Conservation (phyloP, 441 rosid species). For the Geranium incanum region DNA sequence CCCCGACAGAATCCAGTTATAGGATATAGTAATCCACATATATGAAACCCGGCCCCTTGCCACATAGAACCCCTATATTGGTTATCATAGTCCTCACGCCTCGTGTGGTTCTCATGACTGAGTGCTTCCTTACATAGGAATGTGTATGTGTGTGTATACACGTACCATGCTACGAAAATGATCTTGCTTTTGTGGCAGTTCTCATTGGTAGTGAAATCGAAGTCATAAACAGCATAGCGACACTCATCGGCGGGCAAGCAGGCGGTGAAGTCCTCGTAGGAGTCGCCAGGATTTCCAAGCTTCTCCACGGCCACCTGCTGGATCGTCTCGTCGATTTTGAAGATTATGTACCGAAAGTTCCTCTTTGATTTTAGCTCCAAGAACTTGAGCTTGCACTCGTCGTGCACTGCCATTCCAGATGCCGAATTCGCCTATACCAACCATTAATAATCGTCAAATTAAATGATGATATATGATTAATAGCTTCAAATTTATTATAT, state of each 20-base stretch:
- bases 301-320: constrained; percentile 57
- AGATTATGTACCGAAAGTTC: constrained; percentile 50
- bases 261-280: constrained; percentile 45
- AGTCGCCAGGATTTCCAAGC: constrained; percentile 41
- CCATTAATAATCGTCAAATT: no score
- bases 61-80: no score
- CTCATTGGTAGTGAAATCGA: constrained; percentile 56
- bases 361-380: constrained; percentile 60
- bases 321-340: constrained; percentile 40
- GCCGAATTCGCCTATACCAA: constrained; percentile 45
- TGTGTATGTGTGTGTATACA: neutral
- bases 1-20: no score
- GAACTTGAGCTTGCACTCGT: constrained; percentile 61
- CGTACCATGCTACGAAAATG: constrained; percentile 62
- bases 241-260: constrained; percentile 50
- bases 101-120: no score
- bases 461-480: no score
- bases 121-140: no score
- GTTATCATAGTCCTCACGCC: no score
- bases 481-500: no score
- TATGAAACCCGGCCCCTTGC: no score
- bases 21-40: no score
- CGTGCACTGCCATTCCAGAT: constrained; percentile 71
- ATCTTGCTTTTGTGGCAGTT: constrained; percentile 72
- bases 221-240: constrained; percentile 59